Evolutionary conservation across 495 filamentous ascomycete genomes (phyloP).

Genomic region (Amniculicola lignicola): DNA sequence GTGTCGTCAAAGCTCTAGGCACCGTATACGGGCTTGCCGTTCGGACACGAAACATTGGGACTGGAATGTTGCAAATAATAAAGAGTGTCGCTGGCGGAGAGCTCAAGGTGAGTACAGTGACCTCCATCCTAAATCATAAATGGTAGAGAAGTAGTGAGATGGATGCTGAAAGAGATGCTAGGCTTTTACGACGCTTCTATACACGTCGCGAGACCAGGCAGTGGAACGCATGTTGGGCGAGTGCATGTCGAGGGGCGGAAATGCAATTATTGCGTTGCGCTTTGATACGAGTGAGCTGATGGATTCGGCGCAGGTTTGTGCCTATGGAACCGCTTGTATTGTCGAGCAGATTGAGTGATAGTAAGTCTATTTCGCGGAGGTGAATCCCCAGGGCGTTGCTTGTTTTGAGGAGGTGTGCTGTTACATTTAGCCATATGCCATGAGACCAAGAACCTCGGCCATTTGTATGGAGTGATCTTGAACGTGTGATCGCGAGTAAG

Average conservation of each 20-base stretch:
- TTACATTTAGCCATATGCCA: no score
- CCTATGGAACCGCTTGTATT: slow-evolving; percentile 58
- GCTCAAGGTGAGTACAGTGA: slow-evolving; percentile 36
- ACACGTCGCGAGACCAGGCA: slow-evolving; percentile 55
- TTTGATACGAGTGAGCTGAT: slow-evolving; percentile 53
- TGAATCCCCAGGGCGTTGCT: no score
- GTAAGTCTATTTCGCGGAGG: no score
- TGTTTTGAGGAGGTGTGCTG: no score
- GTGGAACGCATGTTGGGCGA: slow-evolving; percentile 54
- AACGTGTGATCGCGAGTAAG: no score
- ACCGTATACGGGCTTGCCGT: slow-evolving; percentile 60
- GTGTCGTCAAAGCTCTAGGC: slow-evolving; percentile 54
- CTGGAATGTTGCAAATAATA: slow-evolving; percentile 47
- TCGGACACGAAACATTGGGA: slow-evolving; percentile 54
- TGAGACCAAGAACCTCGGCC: no score
- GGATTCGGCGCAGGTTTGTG: slow-evolving; percentile 56
- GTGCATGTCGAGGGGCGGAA: slow-evolving; percentile 56
- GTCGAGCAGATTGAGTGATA: slow-evolving; percentile 47
- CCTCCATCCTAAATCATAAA: not conserved
- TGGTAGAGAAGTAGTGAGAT: not conserved
- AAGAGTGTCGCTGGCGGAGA: slow-evolving; percentile 56
- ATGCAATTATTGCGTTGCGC: slow-evolving; percentile 56
- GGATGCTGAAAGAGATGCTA: slow-evolving; percentile 6
- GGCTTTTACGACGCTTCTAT: slow-evolving; percentile 57
- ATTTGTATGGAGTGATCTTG: no score